Base-by-base conservation (phyloP, 169 alveolate species). In the Sarcocystis neurona region DNA sequence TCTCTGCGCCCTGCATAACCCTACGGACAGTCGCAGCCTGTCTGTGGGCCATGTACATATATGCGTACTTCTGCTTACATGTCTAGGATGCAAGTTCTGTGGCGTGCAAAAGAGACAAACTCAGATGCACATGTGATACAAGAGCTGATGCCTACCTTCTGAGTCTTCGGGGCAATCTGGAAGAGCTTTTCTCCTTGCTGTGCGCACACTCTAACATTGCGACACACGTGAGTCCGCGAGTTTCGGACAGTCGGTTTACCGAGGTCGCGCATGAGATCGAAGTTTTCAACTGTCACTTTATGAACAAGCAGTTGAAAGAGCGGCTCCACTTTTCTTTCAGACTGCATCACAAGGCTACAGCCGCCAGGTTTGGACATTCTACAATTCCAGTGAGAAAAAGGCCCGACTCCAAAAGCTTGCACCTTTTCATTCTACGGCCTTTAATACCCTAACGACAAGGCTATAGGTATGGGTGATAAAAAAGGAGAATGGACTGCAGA, bases 81-180 rank as follows among this genome's bases (percentile, higher is more conserved):
- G n/a, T n/a, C n/a, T n/a, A n/a, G n/a, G n/a, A n/a, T n/a, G n/a
- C n/a, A n/a, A n/a, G n/a, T n/a, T n/a, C n/a, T n/a, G n/a, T n/a
- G n/a, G n/a, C n/a, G n/a, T n/a, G n/a, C n/a, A n/a, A n/a, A n/a
- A n/a, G n/a, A n/a, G n/a, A n/a, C n/a, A n/a, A n/a, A n/a, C n/a
- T n/a, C n/a, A n/a, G n/a, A n/a, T n/a, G 37, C 4, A 0, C 5
- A 4, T 4, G 43, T 39, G 60, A 27, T 27, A 2, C 3, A 39
- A 20, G 34, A 44, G 5, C 23, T 20, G 32, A 30, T n/a, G 37
- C 66, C 32, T 78, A 87, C 91, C 91, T 58, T 87, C 91, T 0
- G 91, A 87, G 68, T 87, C 91, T 23, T 87, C 91, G 12, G 91
- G 77, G 88, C 91, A 87, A 37, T 87, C 91, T 2, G 91, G 91